phyloP scores from a whole-genome alignment of 1,139 yeast genomes.

The Pichia sp. region DNA sequence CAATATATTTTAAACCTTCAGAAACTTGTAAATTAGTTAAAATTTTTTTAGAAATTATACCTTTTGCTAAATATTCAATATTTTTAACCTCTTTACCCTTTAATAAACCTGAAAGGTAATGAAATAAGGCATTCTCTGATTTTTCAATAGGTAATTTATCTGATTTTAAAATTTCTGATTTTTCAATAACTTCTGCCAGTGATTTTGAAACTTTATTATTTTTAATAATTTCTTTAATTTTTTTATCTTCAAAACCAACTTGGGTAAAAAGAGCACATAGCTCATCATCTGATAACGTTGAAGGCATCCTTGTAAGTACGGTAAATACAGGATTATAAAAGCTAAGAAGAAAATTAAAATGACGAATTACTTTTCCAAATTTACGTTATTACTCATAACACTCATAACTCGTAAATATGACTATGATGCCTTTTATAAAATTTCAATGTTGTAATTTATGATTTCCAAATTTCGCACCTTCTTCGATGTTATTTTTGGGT shows the following conservation, averaged over 20 bases:
- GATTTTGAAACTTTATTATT: constrained; percentile 78
- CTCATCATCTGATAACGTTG: not conserved
- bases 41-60: constrained; percentile 52
- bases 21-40: constrained; percentile 65
- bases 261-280: constrained; percentile 43
- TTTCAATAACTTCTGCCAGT: constrained; percentile 51
- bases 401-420: too few species aligned
- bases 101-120: constrained; percentile 64
- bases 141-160: constrained; percentile 35
- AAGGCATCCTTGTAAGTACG: not conserved
- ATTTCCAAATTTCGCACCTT: too few species aligned
- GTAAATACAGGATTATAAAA: too few species aligned
- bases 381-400: too few species aligned
- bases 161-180: constrained; percentile 27
- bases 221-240: constrained; percentile 67
- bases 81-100: constrained; percentile 41
- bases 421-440: too few species aligned
- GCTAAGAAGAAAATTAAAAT: too few species aligned
- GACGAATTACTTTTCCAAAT: too few species aligned
- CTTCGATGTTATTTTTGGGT: too few species aligned
- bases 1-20: constrained; percentile 74
- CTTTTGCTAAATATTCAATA: constrained; percentile 49
- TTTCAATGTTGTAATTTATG: too few species aligned
- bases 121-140: constrained; percentile 56
- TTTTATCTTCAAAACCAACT: constrained; percentile 67